These are phyloP conservation scores for Globisporangium splendens DNA, from an alignment of 352 stramenopile species.

Conservation along the genomic window DNA sequence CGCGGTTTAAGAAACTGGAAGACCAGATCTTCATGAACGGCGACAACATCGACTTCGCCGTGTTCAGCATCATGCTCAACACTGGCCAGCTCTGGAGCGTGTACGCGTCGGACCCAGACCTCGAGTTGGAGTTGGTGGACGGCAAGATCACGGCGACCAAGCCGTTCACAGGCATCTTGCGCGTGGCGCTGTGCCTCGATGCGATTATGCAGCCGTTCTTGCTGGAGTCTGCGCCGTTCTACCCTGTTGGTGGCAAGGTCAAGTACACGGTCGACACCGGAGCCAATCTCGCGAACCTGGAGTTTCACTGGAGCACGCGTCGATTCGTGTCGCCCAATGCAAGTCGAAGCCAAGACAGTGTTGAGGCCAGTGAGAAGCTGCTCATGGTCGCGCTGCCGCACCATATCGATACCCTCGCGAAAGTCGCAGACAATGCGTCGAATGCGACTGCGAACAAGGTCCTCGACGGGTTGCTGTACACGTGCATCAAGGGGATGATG, in stretches of 20 bases:
- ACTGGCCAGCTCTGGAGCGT: slow-evolving; percentile 68
- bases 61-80: slow-evolving; percentile 48
- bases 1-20: slow-evolving; percentile 42
- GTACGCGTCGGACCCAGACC: slow-evolving; percentile 45
- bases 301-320: slow-evolving; percentile 65
- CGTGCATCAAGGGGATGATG: slow-evolving; percentile 74
- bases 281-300: slow-evolving; percentile 25
- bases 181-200: slow-evolving; percentile 44
- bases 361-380: slow-evolving; percentile 22
- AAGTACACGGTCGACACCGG: slow-evolving; percentile 35
- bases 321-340: slow-evolving; percentile 30
- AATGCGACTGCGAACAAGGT: slow-evolving; percentile 21
- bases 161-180: slow-evolving; percentile 51
- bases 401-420: slow-evolving; percentile 54
- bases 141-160: slow-evolving; percentile 29
- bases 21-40: slow-evolving; percentile 42
- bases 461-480: slow-evolving; percentile 51
- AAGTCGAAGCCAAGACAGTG: slow-evolving; percentile 11
- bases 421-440: slow-evolving; percentile 10
- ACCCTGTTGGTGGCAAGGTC: slow-evolving; percentile 50
- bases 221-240: slow-evolving; percentile 55
- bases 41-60: slow-evolving; percentile 36
- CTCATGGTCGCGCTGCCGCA: slow-evolving; percentile 77
- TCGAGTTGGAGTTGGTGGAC: slow-evolving; percentile 33
- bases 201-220: slow-evolving; percentile 39